Evolutionary conservation across 176 grass and related monocot genomes (phyloP).

Genomic region (Zoysia japonica): DNA sequence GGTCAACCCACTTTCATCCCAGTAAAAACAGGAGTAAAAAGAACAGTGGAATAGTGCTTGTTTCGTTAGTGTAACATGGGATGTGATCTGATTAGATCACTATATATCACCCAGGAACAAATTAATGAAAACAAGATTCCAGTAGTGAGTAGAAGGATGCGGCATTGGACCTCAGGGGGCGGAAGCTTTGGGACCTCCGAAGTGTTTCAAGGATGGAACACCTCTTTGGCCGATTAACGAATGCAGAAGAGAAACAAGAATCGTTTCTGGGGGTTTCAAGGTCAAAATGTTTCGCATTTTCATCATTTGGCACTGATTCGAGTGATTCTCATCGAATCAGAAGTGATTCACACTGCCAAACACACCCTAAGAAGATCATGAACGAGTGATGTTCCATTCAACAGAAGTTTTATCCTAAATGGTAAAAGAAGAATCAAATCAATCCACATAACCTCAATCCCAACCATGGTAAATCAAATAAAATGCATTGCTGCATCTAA

Average conservation of each 20-base stretch:
- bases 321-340: too few relatives aligned
- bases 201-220: too few relatives aligned
- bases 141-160: background rate
- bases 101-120: background rate
- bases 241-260: too few relatives aligned
- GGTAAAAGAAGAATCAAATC: background rate
- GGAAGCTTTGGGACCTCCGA: too few relatives aligned
- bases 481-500: background rate
- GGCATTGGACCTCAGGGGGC: too few relatives aligned
- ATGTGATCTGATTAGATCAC: constrained; percentile 8
- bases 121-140: background rate
- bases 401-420: background rate
- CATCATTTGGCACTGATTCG: too few relatives aligned
- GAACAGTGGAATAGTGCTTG: constrained; percentile 10
- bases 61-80: constrained; percentile 10
- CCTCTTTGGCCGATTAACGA: too few relatives aligned
- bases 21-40: background rate
- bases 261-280: too few relatives aligned
- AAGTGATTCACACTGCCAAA: too few relatives aligned
- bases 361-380: background rate
- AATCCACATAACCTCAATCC: background rate
- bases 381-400: background rate
- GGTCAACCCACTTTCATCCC: too few relatives aligned
- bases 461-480: background rate
- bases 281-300: too few relatives aligned